A percentile compares a stretch with the other conserved stretches of the same genome.
phyloP scores from a whole-genome alignment of 139 green algal genomes.

The Closterium sp. region DNA sequence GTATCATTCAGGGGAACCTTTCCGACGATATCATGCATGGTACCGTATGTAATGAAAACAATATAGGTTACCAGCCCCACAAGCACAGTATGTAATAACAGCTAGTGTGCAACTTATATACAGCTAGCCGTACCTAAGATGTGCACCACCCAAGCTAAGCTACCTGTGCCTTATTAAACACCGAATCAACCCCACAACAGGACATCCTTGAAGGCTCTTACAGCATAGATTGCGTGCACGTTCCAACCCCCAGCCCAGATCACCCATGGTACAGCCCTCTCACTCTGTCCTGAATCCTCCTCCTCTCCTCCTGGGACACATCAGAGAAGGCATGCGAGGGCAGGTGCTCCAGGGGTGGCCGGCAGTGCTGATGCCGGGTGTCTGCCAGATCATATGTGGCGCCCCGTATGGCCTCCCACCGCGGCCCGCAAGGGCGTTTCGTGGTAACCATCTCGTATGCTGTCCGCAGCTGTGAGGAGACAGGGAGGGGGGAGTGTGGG shows the following conservation, averaged over 20 bases:
- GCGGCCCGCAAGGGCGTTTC: conserved; percentile 56
- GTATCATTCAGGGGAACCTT: no score
- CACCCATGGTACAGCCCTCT: conserved; percentile 18
- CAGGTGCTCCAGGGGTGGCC: conserved; percentile 29
- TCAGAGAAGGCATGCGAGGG: conserved; percentile 29
- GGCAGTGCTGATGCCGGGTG: background rate
- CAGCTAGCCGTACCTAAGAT: background rate
- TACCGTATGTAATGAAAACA: no score
- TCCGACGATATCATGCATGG: no score
- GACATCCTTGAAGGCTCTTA: no score
- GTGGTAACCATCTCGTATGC: conserved; percentile 57
- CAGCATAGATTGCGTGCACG: no score
- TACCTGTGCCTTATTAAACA: background rate
- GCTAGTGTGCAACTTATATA: background rate
- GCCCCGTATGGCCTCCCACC: conserved; percentile 53
- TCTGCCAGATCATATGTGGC: conserved; percentile 51
- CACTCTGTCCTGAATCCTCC: conserved; percentile 30
- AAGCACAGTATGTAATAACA: background rate
- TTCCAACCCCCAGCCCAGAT: background rate
- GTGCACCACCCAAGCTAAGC: background rate
- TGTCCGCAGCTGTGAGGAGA: conserved; percentile 32
- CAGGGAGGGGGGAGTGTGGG: background rate
- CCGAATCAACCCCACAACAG: no score
- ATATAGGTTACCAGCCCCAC: no score
- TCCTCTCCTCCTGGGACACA: conserved; percentile 19